phyloP scores from a whole-genome alignment of 805 yeast species.

The Pachysolen tannophilus region DNA sequence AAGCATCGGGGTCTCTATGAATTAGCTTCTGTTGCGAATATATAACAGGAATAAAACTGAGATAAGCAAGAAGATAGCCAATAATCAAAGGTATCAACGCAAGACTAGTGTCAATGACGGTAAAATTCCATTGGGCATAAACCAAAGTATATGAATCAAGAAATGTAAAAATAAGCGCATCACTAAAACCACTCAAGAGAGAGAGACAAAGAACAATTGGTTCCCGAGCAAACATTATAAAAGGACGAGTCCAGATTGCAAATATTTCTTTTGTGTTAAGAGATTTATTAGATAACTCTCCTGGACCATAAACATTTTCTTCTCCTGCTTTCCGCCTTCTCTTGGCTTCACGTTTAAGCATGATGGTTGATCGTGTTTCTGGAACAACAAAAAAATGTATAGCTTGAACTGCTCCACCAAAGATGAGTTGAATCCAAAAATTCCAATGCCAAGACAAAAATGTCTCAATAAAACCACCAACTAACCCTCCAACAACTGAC shows the following conservation, averaged over 20 bases:
- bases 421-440: constrained; percentile 22
- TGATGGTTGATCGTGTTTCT: constrained; percentile 26
- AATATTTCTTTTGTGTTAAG: constrained; percentile 19
- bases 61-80: constrained; percentile 29
- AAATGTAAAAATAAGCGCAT: constrained; percentile 31
- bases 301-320: constrained; percentile 28
- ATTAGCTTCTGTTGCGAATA: constrained; percentile 21
- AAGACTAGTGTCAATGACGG: constrained; percentile 22
- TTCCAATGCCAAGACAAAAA: constrained; percentile 17
- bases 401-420: constrained; percentile 26
- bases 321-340: constrained; percentile 27
- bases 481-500: constrained; percentile 22
- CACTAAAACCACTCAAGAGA: constrained; percentile 31
- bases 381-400: constrained; percentile 26
- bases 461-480: constrained; percentile 19
- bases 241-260: constrained; percentile 29
- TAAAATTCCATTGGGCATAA: constrained; percentile 27
- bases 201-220: constrained; percentile 32
- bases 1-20: constrained; percentile 7
- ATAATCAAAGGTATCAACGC: constrained; percentile 26
- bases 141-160: constrained; percentile 28
- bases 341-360: constrained; percentile 29
- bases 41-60: constrained; percentile 25
- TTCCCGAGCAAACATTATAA: constrained; percentile 28
- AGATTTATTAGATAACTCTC: constrained; percentile 17